Evolutionary conservation across 2,329 filamentous ascomycete species (phyloP), one percentile per base, ranked within the genome.

Genomic region (Fusarium sp.): DNA sequence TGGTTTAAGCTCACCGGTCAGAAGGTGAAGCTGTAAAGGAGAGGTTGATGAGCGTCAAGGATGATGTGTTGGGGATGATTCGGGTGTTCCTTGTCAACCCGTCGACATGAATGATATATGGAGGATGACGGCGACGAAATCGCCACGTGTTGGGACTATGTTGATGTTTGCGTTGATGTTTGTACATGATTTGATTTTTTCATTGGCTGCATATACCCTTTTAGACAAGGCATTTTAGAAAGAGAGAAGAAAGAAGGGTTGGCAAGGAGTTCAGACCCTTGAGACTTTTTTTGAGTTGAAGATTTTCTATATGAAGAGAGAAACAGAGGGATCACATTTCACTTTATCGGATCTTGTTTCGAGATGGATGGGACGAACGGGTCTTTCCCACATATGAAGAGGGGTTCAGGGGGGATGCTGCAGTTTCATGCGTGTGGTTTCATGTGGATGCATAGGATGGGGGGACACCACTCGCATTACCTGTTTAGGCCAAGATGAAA

Each of bases 1-100:
- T 92, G 90, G 89, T 90, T 86, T 81, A 91, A 92, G 82, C 78
- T 92, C 54, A 92, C 90, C 0, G 91, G 91, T 33, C 84, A 89
- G 70, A 88, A 87, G 79, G 88, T 91, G 79, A 90, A 89, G 84
- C 82, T 91, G 57, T 90, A 82, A 81, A 66, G 59, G 50, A 63
- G 20, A 63, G 18, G 54, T 36, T 42, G 42, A 57, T 65, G 38
- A 58, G 25, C 25, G 40, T 61, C 56, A 36, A 63, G 38, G 31
- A 25, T 42, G 42, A 27, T 42, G 61, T 47, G 56, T 47, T 60
- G 45, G 22, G 45, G 61, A 47, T 22, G 33, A 61, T 58, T 25
- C 29, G 31, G 31, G 22, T 20, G 52, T 42, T 45, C 62, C 42
- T 7, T 2, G 68, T 70, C 63, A 65, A 33, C 60, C 65, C 25